Percentiles rank a stretch among this genome's conserved stretches.
These are phyloP conservation scores for Colletotrichum sansevieriae DNA, from an alignment of 2,329 filamentous ascomycete species.

Conservation along the genomic window DNA sequence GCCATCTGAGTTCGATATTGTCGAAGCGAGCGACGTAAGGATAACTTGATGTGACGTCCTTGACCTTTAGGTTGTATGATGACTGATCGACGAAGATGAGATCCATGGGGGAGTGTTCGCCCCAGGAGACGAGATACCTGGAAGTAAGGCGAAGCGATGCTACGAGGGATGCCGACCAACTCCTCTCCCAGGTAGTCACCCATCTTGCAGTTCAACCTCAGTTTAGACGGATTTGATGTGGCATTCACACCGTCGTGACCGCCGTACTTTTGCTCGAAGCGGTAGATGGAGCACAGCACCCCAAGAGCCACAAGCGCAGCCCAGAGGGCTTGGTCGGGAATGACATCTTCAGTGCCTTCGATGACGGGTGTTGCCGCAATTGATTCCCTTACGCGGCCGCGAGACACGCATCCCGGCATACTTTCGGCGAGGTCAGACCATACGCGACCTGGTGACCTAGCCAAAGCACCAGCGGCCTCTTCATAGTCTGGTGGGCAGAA, in stretches of 20 bases:
- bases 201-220: constrained; percentile 56
- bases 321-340: constrained; percentile 66
- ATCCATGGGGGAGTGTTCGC: constrained; percentile 57
- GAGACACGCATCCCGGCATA: constrained; percentile 64
- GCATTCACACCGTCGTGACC: constrained; percentile 62
- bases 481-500: constrained; percentile 66
- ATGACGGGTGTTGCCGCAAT: constrained; percentile 62
- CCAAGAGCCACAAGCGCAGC: constrained; percentile 64
- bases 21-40: constrained; percentile 66
- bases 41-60: constrained; percentile 60
- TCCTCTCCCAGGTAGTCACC: constrained; percentile 64
- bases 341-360: constrained; percentile 61
- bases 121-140: constrained; percentile 65
- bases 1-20: constrained; percentile 67
- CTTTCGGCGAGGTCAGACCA: constrained; percentile 67
- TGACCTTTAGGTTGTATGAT: constrained; percentile 65
- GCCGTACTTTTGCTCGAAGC: constrained; percentile 65
- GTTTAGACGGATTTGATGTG: constrained; percentile 47
- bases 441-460: constrained; percentile 62
- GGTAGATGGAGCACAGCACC: constrained; percentile 66
- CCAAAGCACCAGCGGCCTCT: constrained; percentile 60
- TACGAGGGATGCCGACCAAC: constrained; percentile 61
- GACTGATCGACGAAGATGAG: constrained; percentile 67
- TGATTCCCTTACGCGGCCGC: constrained; percentile 63
- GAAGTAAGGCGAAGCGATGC: constrained; percentile 63